Percentiles rank a stretch among this genome's conserved stretches.
phyloP scores from a whole-genome alignment of 2,329 filamentous ascomycete species.

The Cercospora sesami region DNA sequence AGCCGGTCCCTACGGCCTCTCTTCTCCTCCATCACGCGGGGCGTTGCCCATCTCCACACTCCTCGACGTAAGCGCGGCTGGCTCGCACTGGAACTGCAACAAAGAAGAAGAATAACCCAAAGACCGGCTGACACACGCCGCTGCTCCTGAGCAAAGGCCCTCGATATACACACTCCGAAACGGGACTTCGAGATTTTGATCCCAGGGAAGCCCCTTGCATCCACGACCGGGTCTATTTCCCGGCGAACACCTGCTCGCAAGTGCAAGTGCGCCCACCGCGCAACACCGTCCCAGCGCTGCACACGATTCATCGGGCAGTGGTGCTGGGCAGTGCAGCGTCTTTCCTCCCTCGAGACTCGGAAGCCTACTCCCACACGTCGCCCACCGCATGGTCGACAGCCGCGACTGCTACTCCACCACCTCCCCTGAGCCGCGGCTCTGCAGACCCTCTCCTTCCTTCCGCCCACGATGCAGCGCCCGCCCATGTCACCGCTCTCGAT shows the following conservation, averaged over 20 bases:
- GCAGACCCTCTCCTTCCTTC: background rate
- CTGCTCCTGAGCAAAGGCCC: background rate
- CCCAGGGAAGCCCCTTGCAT: conserved; percentile 14
- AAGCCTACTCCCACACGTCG: background rate
- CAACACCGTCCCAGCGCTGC: background rate
- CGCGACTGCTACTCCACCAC: conserved; percentile 5
- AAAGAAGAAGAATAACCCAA: background rate
- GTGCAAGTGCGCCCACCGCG: background rate
- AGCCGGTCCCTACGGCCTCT: background rate
- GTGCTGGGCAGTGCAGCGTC: background rate
- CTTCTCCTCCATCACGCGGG: background rate
- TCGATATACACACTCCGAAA: background rate
- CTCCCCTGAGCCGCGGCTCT: conserved; percentile 14
- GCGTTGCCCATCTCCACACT: background rate
- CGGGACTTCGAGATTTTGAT: conserved; percentile 7
- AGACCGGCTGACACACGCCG: background rate
- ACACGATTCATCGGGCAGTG: background rate
- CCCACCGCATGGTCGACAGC: conserved; percentile 5
- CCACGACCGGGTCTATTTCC: conserved; percentile 20
- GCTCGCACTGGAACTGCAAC: background rate
- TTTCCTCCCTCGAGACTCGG: background rate
- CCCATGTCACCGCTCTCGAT: conserved; percentile 74
- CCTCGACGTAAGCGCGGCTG: background rate
- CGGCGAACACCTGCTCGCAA: conserved; percentile 20
- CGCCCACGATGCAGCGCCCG: conserved; percentile 13